These are phyloP conservation scores for Saccharomyces cerevisiae DNA, from an alignment of 805 yeast species.

Conservation along the genomic window DNA sequence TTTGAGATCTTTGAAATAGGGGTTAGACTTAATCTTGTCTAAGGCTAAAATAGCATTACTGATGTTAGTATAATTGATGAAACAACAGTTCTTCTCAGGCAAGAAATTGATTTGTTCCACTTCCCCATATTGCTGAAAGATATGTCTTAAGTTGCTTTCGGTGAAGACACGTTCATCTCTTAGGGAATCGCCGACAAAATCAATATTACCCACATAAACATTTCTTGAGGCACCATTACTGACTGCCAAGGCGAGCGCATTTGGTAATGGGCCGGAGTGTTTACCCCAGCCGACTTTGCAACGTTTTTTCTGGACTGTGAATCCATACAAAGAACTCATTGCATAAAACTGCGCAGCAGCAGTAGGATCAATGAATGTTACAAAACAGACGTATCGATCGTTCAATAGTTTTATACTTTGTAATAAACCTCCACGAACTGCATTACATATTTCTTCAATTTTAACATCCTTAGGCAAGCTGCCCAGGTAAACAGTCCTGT, in stretches of 20 bases:
- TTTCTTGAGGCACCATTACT: constrained; percentile 92
- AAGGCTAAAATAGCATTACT: constrained; percentile 87
- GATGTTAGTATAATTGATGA: constrained; percentile 84
- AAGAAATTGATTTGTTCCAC: constrained; percentile 90
- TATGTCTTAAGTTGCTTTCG: constrained; percentile 55
- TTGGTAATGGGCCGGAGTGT: constrained; percentile 86
- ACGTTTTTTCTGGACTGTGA: constrained; percentile 75
- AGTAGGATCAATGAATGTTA: constrained; percentile 91
- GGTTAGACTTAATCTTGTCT: constrained; percentile 76
- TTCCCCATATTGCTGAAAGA: constrained; percentile 80
- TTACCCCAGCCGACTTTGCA: constrained; percentile 97
- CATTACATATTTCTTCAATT: constrained; percentile 90
- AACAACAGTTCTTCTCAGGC: constrained; percentile 78
- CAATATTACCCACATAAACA: constrained; percentile 75
- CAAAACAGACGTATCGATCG: constrained; percentile 87
- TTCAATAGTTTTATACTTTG: constrained; percentile 73
- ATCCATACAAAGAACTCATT: constrained; percentile 82
- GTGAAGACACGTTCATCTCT: constrained; percentile 33
- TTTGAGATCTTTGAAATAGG: constrained; percentile 60
- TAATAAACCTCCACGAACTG: constrained; percentile 87
- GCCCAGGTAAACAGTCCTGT: constrained; percentile 87
- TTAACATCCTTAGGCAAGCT: constrained; percentile 82
- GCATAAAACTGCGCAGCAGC: constrained; percentile 98
- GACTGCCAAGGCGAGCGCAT: constrained; percentile 80
- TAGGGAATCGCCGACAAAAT: constrained; percentile 24